A percentile compares a stretch with the other conserved stretches of the same genome.
phyloP scores from a whole-genome alignment of 176 grass and related monocot species.

The Musa beccarii region DNA sequence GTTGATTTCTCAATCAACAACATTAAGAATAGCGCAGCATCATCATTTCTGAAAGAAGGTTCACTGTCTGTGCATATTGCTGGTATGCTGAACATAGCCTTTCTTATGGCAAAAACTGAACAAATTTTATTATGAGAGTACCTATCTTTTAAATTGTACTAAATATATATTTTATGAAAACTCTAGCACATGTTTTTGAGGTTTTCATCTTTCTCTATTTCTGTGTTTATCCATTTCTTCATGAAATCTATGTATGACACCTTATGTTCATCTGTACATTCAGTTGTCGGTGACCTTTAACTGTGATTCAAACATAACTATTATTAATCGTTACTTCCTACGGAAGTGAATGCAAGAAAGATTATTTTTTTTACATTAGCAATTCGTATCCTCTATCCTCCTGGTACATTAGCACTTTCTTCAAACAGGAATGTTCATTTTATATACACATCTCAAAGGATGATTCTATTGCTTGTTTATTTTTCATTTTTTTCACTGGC shows the following conservation, averaged over 20 bases:
- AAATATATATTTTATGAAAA: not conserved
- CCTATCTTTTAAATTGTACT: not conserved
- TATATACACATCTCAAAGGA: not conserved
- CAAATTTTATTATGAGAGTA: not conserved
- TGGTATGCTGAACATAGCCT: not conserved
- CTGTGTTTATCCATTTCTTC: too few relatives aligned
- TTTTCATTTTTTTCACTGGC: not conserved
- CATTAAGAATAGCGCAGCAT: conserved; percentile 1
- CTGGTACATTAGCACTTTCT: too few relatives aligned
- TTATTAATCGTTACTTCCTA: too few relatives aligned
- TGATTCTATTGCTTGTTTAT: not conserved
- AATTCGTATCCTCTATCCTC: too few relatives aligned
- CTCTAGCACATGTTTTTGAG: not conserved
- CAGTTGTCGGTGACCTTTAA: not conserved
- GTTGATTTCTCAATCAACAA: conserved; percentile 10
- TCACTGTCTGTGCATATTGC: not conserved
- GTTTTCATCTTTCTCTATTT: not conserved
- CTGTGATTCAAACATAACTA: not conserved
- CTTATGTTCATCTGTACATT: not conserved
- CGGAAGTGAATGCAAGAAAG: too few relatives aligned
- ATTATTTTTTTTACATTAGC: too few relatives aligned
- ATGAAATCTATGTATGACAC: too few relatives aligned
- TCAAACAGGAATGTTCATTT: too few relatives aligned
- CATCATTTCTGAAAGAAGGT: not conserved
- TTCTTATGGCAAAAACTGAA: too few relatives aligned